phyloP scores from a whole-genome alignment of 2,329 filamentous ascomycete genomes.

The Ophiocordyceps camponoti-floridani region DNA sequence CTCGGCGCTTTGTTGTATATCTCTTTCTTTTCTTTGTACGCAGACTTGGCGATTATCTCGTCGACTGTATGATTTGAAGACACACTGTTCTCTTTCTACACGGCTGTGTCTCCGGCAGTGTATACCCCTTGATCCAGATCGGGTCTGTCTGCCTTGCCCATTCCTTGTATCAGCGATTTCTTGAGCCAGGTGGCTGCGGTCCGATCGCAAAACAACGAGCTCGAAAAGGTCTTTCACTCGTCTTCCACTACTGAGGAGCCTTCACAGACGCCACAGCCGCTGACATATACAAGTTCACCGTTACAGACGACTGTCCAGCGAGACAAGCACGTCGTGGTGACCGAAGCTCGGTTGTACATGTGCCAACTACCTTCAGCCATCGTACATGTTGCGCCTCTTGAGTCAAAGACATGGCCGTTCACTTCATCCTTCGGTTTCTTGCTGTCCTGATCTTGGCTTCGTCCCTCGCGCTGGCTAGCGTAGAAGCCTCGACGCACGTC shows the following conservation, averaged over 20 bases:
- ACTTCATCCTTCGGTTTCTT: neutral
- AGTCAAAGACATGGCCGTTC: neutral
- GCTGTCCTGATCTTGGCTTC: neutral
- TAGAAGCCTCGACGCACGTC: neutral
- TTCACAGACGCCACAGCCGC: neutral
- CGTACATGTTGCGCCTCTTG: neutral
- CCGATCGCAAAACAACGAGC: neutral
- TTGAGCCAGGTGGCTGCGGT: too few species aligned
- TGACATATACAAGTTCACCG: neutral
- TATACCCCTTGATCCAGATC: neutral
- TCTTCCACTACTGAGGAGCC: neutral
- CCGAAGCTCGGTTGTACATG: neutral
- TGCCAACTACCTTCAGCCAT: neutral
- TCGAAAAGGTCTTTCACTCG: neutral
- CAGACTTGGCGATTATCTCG: neutral
- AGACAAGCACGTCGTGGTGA: neutral
- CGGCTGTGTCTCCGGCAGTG: neutral
- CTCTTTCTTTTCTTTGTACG: neutral
- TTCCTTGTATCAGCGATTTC: neutral
- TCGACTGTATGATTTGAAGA: too few species aligned
- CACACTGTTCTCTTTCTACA: too few species aligned
- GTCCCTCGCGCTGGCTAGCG: neutral
- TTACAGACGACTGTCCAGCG: neutral
- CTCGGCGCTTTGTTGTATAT: neutral
- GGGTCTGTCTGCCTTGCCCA: neutral